Evolutionary conservation across 306 rosid species (phyloP).

Genomic region (Prunus padus): DNA sequence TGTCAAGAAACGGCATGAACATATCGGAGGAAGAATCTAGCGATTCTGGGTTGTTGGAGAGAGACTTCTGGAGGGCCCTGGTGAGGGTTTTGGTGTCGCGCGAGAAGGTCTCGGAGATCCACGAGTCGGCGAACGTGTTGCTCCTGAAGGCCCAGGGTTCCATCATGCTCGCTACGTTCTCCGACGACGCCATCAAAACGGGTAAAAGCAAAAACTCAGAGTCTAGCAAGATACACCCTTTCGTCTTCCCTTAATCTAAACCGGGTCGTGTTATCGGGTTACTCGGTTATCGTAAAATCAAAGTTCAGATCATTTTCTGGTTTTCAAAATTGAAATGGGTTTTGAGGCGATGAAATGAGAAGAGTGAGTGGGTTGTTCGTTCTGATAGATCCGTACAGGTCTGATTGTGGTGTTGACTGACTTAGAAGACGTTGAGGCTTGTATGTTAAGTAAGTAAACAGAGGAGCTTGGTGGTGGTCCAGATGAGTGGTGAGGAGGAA

Average conservation of each 20-base stretch:
- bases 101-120: constrained; percentile 50
- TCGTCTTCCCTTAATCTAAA: neutral
- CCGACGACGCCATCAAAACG: constrained; percentile 52
- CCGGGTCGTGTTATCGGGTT: too few relatives aligned
- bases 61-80: constrained; percentile 59
- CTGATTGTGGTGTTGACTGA: neutral
- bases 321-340: neutral
- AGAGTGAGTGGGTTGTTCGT: neutral
- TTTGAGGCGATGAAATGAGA: neutral
- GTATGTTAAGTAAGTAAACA: neutral
- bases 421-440: neutral
- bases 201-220: neutral
- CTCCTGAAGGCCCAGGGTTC: constrained; percentile 52
- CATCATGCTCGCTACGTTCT: constrained; percentile 42
- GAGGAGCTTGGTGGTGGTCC: neutral
- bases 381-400: too few relatives aligned
- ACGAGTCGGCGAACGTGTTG: constrained; percentile 35
- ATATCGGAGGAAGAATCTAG: constrained; percentile 2
- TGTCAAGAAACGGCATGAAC: constrained; percentile 25
- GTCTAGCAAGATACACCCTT: neutral
- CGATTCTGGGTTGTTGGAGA: constrained; percentile 21
- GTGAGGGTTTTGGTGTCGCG: constrained; percentile 58
- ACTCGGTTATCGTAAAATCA: neutral
- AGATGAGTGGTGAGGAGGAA: neutral
- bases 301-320: neutral